Base-by-base conservation (phyloP, 2,329 filamentous ascomycete genomes). In the Lanzia echinophila region DNA sequence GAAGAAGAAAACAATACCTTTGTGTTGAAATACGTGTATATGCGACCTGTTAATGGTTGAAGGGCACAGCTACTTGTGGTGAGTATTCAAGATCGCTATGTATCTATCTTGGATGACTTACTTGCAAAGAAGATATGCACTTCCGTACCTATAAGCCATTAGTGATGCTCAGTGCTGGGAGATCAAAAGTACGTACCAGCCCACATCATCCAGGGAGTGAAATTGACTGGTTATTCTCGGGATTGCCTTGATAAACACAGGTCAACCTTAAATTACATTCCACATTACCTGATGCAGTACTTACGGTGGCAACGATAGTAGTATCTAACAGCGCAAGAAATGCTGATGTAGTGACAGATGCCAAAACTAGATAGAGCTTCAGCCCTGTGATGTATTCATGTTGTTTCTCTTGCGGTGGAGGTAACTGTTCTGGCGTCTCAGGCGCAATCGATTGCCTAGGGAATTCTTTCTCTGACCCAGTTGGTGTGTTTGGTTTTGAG, bases 291-390 rank as follows among this genome's bases (percentile, higher is more conserved):
- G n/a, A n/a, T n/a, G n/a, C n/a, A n/a, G n/a, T n/a, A 59, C 56
- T 44, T 52, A 70, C 78, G 4, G 79, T 81, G 8, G 72, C 69
- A 50, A 82, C 70, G 48, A 82, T 79, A 1, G 77, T 77, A 36
- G 71, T 74, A 53, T 81, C 79, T 3, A 81, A 58, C 56, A 79
- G 59, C 65, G 77, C 72, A 17, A 78, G 59, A 55, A 79, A 79
- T 13, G 70, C 69, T 7, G 70, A 71, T 3, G 75, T 56, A 0
- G 73, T 74, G 13, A 78, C 62, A 2, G 67, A 66, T 6, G 56
- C 55, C 17, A 73, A 62, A n/a, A 69, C 55, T 11, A 57, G 24
- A 8, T 41, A 51, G 3, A 64, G 45, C 41, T 62, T 60, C 15
- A 58, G 34, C 1, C 62, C 63, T 4, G 56, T 56, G 13, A 65